Conservation (phyloP, 2,329 filamentous ascomycete species). For the Fusarium burgessii region DNA sequence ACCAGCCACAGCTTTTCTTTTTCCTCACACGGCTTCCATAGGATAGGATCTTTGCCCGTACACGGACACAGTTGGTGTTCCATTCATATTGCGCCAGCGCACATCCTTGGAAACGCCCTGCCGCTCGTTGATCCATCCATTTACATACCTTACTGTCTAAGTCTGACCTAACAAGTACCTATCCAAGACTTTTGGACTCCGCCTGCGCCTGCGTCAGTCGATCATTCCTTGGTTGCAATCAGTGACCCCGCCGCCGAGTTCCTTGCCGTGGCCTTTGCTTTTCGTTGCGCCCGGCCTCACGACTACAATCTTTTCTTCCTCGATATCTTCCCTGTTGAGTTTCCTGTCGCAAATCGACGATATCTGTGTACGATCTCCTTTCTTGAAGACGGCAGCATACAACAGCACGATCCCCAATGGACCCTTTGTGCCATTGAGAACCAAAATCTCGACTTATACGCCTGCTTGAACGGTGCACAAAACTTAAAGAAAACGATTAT, state of each 20-base stretch:
- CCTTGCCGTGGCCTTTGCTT: constrained; percentile 23
- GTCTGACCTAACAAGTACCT: constrained; percentile 20
- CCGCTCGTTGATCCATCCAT: constrained; percentile 32
- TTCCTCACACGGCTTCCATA: constrained; percentile 10
- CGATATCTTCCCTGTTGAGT: constrained; percentile 12
- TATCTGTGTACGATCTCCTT: neutral
- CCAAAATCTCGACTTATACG: constrained; percentile 9
- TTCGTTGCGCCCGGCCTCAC: constrained; percentile 26
- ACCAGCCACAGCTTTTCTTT: constrained; percentile 29
- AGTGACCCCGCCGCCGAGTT: constrained; percentile 35
- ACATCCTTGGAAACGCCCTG: constrained; percentile 29
- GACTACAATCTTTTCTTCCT: constrained; percentile 23
- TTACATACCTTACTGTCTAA: constrained; percentile 22
- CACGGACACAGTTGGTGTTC: constrained; percentile 17
- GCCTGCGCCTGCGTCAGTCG: constrained; percentile 32
- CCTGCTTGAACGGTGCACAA: constrained; percentile 1
- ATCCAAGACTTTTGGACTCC: constrained; percentile 33
- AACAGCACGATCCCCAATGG: constrained; percentile 29
- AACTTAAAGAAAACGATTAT: constrained; percentile 3
- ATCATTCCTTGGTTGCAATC: constrained; percentile 29
- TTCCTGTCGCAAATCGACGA: constrained; percentile 13
- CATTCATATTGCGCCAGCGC: constrained; percentile 36
- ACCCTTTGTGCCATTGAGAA: constrained; percentile 36
- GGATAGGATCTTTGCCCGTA: constrained; percentile 21
- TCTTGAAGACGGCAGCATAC: constrained; percentile 11